These are phyloP conservation scores for Penicillium flavigenum DNA, from an alignment of 495 filamentous ascomycete genomes.

Conservation along the genomic window DNA sequence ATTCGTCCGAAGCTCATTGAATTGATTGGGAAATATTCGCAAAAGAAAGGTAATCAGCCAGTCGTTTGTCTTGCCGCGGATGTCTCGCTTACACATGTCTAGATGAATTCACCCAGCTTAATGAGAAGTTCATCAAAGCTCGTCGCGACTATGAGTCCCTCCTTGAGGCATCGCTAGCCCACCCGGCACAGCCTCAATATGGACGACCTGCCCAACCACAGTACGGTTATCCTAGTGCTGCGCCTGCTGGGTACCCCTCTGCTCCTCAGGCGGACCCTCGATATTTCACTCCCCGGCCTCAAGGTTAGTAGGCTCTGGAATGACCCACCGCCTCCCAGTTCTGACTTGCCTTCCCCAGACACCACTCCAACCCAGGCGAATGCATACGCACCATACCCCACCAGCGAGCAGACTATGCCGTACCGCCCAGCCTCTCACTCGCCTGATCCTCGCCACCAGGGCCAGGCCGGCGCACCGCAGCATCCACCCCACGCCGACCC, in stretches of 20 bases:
- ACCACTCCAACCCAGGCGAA: conserved; percentile 32
- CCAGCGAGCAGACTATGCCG: conserved; percentile 35
- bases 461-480: conserved; percentile 36
- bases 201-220: conserved; percentile 60
- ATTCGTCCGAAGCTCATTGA: conserved; percentile 98
- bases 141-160: conserved; percentile 92
- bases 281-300: conserved; percentile 64
- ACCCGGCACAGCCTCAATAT: conserved; percentile 73
- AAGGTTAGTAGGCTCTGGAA: conserved; percentile 37
- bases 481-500: conserved; percentile 42
- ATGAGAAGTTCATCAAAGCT: conserved; percentile 99
- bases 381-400: conserved; percentile 32
- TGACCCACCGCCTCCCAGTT: background rate
- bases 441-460: conserved; percentile 46
- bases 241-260: conserved; percentile 50
- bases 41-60: conserved; percentile 80
- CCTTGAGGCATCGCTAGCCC: conserved; percentile 94
- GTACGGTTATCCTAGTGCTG: conserved; percentile 60
- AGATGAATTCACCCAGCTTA: conserved; percentile 98
- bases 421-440: conserved; percentile 44
- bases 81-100: conserved; percentile 18
- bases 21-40: conserved; percentile 97
- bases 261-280: conserved; percentile 61
- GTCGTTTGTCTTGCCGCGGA: background rate
- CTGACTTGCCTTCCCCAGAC: conserved; percentile 24